These are phyloP conservation scores for Rhizopogon rudus DNA, from an alignment of 768 basidiomycete species.

Conservation along the genomic window DNA sequence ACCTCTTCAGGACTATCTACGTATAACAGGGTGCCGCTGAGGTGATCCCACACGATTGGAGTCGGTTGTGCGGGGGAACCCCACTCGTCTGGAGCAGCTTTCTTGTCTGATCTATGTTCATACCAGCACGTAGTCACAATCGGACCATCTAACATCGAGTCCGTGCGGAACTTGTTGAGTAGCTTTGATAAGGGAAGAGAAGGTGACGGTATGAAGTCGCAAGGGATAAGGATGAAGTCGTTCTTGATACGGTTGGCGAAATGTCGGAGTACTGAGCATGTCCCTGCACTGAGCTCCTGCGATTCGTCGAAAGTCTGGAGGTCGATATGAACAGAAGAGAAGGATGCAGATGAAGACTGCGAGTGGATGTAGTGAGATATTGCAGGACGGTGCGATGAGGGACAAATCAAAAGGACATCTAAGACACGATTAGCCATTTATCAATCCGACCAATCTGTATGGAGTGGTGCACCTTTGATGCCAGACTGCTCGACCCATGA, in stretches of 20 bases:
- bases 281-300: constrained; percentile 59
- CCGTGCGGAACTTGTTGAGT: constrained; percentile 79
- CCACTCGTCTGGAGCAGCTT: constrained; percentile 62
- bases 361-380: constrained; percentile 86
- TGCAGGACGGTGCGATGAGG: constrained; percentile 64
- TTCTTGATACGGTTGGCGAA: constrained; percentile 71
- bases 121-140: constrained; percentile 70
- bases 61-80: constrained; percentile 37
- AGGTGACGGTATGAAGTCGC: constrained; percentile 83
- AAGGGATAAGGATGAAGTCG: constrained; percentile 88
- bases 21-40: constrained; percentile 61
- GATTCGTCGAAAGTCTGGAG: constrained; percentile 79
- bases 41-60: constrained; percentile 67
- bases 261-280: constrained; percentile 70
- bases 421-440: constrained; percentile 6
- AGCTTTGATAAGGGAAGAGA: constrained; percentile 63
- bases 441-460: background rate
- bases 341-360: constrained; percentile 52
- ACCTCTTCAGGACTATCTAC: constrained; percentile 66
- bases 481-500: constrained; percentile 87
- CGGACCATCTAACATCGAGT: constrained; percentile 56
- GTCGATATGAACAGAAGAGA: constrained; percentile 66
- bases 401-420: constrained; percentile 90
- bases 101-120: constrained; percentile 49
- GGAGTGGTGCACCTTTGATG: constrained; percentile 54